Evolutionary conservation across 352 stramenopile genomes (phyloP), one percentile per base, ranked within the genome.

Genomic region (Globisporangium nagaii): DNA sequence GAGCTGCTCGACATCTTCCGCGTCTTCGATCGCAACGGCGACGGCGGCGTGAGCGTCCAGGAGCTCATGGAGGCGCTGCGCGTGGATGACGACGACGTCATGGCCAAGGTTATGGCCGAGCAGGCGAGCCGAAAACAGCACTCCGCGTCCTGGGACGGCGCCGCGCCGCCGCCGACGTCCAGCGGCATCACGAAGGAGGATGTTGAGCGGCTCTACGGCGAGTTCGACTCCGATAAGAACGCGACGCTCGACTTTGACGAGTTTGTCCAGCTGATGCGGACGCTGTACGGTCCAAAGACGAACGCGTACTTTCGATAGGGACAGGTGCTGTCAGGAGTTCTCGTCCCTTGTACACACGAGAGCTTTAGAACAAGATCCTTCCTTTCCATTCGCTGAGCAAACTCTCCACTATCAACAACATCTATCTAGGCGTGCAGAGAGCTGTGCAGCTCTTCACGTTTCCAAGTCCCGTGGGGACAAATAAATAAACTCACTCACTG

Each of bases 41-140:
- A 86, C 43, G 79, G 79, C 7, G 71, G 72, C 7, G 74, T 90
- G 46, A 83, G 68, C 19, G 73, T 87, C 46, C 63, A 87, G n/a
- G 79, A 90, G 59, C 79, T 90, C 47, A 69, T 90, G 58, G 79
- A 88, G 27, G 75, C 75, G 9, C 51, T 90, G 28, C 70, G 75
- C 2, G 76, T 86, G 1, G 73, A 86, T 12, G 75, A 90, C 19
- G 77, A 88, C 55, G 75, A 88, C n/a, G 63, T 68, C 4, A 75
- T 84, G 53, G 64, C 66, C 8, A 56, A 62, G 2, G 62, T 81
- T 4, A 77, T 71, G 59, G 51, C 67, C 0, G 63, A 59, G 5
- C 65, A 84, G 40, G 63, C 71, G 24, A 50, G 58, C 2, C 64
- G 70, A 28, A 50, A 56, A 27, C n/a, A 27, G 31, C 19, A 32